phyloP scores from a whole-genome alignment of 139 green algal species.

The Dunaliella sp. region DNA sequence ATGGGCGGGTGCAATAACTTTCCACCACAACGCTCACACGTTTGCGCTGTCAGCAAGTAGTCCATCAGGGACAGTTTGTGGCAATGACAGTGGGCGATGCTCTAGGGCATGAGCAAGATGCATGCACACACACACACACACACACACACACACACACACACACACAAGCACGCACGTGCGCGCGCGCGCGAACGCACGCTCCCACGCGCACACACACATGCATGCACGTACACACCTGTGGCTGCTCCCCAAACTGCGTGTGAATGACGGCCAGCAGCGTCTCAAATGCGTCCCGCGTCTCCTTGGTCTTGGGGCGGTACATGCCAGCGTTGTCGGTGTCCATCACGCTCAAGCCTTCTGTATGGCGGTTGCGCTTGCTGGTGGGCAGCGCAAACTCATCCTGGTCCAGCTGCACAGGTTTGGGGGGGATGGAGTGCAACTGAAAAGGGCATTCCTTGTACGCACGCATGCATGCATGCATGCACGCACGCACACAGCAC shows the following conservation, averaged over 20 bases:
- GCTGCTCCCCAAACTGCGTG: constrained; percentile 90
- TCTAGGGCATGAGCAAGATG: too few relatives aligned
- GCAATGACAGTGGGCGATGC: too few relatives aligned
- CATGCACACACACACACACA: neutral
- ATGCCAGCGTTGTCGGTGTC: constrained; percentile 64
- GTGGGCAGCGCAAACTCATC: constrained; percentile 39
- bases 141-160: neutral
- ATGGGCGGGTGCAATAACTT: too few relatives aligned
- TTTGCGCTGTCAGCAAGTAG: too few relatives aligned
- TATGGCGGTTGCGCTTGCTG: constrained; percentile 41
- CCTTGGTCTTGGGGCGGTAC: constrained; percentile 68
- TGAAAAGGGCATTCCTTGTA: too few relatives aligned
- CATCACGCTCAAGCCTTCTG: constrained; percentile 60
- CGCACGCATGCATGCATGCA: neutral
- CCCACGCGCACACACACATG: neutral
- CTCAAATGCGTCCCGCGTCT: constrained; percentile 94
- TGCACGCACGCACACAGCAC: too few relatives aligned
- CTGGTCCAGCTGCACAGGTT: constrained; percentile 27
- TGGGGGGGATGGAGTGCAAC: too few relatives aligned
- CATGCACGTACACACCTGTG: constrained; percentile 44
- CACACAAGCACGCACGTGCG: neutral
- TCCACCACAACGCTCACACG: too few relatives aligned
- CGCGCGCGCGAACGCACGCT: neutral
- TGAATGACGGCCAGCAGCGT: constrained; percentile 82
- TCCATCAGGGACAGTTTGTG: too few relatives aligned